phyloP scores from a whole-genome alignment of 2,329 filamentous ascomycete species.

The Fusarium equiseti region DNA sequence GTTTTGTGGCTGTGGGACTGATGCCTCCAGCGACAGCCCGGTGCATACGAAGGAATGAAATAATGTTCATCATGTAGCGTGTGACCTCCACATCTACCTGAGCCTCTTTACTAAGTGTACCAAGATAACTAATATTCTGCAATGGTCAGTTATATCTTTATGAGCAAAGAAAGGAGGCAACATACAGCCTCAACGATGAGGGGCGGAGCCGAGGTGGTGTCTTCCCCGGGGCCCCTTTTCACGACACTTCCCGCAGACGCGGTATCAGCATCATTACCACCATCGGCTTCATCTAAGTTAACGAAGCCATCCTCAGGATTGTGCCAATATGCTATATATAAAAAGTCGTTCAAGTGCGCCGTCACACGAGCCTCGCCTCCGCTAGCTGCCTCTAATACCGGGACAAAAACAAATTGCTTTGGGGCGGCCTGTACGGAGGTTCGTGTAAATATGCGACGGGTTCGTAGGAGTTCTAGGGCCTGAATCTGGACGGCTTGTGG shows the following conservation, averaged over 20 bases:
- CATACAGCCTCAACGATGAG: conserved; percentile 60
- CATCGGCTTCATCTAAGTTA: conserved; percentile 74
- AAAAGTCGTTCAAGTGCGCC: conserved; percentile 79
- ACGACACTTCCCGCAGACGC: conserved; percentile 61
- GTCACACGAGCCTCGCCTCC: conserved; percentile 64
- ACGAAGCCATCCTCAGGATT: conserved; percentile 77
- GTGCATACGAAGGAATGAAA: conserved; percentile 88
- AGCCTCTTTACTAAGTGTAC: conserved; percentile 68
- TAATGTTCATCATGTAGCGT: conserved; percentile 88
- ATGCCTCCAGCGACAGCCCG: conserved; percentile 85
- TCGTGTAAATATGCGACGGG: conserved; percentile 80
- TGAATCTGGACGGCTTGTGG: conserved; percentile 86
- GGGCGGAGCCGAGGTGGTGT: conserved; percentile 43
- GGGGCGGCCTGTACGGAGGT: conserved; percentile 80
- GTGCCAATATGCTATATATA: conserved; percentile 91
- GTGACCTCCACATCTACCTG: conserved; percentile 80
- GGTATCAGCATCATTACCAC: conserved; percentile 49
- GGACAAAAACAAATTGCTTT: conserved; percentile 82
- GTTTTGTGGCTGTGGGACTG: conserved; percentile 80
- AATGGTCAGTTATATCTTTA: conserved; percentile 27
- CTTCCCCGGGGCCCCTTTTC: conserved; percentile 50
- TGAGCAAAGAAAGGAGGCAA: not conserved
- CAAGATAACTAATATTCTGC: conserved; percentile 70
- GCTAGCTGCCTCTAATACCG: conserved; percentile 68
- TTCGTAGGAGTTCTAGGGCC: conserved; percentile 80